These are phyloP conservation scores for Komagataella pseudopastoris DNA, from an alignment of 805 yeast species.

Conservation along the genomic window DNA sequence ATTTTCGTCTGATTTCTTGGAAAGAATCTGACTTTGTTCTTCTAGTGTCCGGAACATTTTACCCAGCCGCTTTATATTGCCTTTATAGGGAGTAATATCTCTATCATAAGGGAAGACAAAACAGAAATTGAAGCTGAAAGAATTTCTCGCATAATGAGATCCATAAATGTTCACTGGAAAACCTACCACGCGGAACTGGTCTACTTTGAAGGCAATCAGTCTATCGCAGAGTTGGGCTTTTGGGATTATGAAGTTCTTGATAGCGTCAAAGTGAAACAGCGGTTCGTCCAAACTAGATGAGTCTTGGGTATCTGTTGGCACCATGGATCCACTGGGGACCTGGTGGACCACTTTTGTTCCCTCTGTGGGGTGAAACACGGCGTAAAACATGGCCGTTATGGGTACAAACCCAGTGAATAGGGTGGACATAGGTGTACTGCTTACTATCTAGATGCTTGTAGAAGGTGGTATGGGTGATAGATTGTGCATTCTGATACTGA, in stretches of 20 bases:
- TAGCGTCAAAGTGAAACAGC: slow-evolving; percentile 67
- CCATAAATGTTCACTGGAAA: slow-evolving; percentile 79
- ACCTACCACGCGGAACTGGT: slow-evolving; percentile 62
- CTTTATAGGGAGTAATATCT: slow-evolving; percentile 77
- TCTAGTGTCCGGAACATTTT: slow-evolving; percentile 82
- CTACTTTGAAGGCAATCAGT: slow-evolving; percentile 60
- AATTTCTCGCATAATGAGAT: slow-evolving; percentile 71
- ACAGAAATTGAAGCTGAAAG: slow-evolving; percentile 85
- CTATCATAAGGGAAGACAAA: slow-evolving; percentile 79
- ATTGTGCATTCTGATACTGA: not conserved
- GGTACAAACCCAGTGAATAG: slow-evolving; percentile 56
- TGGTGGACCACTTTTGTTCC: slow-evolving; percentile 89
- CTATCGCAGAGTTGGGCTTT: slow-evolving; percentile 84
- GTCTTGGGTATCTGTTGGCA: slow-evolving; percentile 19
- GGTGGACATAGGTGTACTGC: not conserved
- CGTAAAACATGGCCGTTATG: slow-evolving; percentile 77
- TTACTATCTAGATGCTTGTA: not conserved
- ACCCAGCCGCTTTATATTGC: slow-evolving; percentile 73
- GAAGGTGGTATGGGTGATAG: not conserved
- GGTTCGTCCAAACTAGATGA: slow-evolving; percentile 23
- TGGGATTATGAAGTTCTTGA: slow-evolving; percentile 87
- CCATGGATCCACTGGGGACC: slow-evolving; percentile 68
- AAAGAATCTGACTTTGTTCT: slow-evolving; percentile 71
- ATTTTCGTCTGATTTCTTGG: slow-evolving; percentile 34
- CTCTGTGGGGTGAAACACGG: slow-evolving; percentile 90